These are phyloP conservation scores for Aspergillus nomiae DNA, from an alignment of 2,329 filamentous ascomycete genomes.

Conservation along the genomic window DNA sequence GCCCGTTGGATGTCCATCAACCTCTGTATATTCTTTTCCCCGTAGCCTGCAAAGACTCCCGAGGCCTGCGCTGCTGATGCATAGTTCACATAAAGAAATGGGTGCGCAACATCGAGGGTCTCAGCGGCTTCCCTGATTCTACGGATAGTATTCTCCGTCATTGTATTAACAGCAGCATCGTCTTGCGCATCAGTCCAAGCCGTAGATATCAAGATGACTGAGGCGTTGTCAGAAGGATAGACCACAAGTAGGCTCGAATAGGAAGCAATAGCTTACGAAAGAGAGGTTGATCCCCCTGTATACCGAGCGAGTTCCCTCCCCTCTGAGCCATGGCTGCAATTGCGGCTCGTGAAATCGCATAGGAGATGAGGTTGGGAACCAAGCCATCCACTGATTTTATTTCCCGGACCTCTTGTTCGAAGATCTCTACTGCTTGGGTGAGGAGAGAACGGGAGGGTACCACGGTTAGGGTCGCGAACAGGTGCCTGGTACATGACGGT, in stretches of 20 bases:
- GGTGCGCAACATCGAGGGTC: constrained; percentile 22
- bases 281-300: constrained; percentile 16
- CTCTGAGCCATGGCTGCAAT: constrained; percentile 18
- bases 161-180: constrained; percentile 11
- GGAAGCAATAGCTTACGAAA: constrained; percentile 9
- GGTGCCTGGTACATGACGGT: constrained; percentile 4
- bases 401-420: constrained; percentile 14
- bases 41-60: constrained; percentile 42
- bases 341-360: constrained; percentile 12
- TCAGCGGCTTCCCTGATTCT: constrained; percentile 23
- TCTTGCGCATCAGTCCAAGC: constrained; percentile 11
- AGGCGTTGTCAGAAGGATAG: neutral
- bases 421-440: constrained; percentile 11
- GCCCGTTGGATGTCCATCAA: constrained; percentile 33
- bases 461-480: constrained; percentile 16
- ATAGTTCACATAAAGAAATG: constrained; percentile 48
- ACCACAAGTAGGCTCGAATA: neutral
- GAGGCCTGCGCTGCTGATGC: constrained; percentile 35
- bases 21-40: constrained; percentile 31
- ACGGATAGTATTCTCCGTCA: constrained; percentile 12
- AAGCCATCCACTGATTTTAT: constrained; percentile 13
- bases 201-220: constrained; percentile 16
- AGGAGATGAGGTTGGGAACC: constrained; percentile 16
- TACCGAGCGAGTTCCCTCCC: constrained; percentile 24
- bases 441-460: constrained; percentile 11